A percentile compares a stretch with the other conserved stretches of the same genome.
Evolutionary conservation across 1,284 basidiomycete species (phyloP).

Genomic region (Pterula multifida): DNA sequence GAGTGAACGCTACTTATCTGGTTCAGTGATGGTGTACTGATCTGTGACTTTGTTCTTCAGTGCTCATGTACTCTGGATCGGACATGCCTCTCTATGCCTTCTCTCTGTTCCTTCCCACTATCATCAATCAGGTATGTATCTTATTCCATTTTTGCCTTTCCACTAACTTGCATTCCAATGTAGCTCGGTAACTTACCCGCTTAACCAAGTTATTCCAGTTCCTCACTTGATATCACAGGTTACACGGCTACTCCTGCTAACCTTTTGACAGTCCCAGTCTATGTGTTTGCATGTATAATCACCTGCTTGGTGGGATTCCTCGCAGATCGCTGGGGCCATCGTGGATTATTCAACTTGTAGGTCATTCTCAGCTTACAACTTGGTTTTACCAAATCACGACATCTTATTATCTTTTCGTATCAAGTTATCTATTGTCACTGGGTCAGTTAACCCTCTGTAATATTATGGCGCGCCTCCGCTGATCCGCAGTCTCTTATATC

Average conservation of each 20-base stretch:
- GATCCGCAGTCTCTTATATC: neutral
- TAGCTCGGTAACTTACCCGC: conserved; percentile 16
- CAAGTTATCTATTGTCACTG: conserved; percentile 21
- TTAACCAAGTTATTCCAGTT: conserved; percentile 30
- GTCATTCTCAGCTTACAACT: conserved; percentile 13
- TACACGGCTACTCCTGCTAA: conserved; percentile 65
- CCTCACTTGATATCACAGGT: conserved; percentile 22
- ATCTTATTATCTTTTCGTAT: conserved; percentile 19
- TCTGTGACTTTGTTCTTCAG: conserved; percentile 20
- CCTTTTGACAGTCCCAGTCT: conserved; percentile 59
- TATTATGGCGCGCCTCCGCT: too few relatives aligned
- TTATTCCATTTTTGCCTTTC: conserved; percentile 6
- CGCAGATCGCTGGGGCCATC: conserved; percentile 46
- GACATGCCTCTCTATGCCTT: conserved; percentile 65
- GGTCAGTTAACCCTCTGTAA: too few relatives aligned
- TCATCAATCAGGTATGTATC: conserved; percentile 44
- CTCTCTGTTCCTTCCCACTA: conserved; percentile 59
- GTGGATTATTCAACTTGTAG: conserved; percentile 54
- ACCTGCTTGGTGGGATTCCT: conserved; percentile 53
- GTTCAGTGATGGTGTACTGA: conserved; percentile 5
- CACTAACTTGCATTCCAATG: conserved; percentile 4
- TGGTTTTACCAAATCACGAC: neutral
- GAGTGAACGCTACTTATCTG: conserved; percentile 12
- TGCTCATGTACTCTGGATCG: conserved; percentile 42
- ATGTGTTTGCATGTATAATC: conserved; percentile 49